Evolutionary conservation across 305 asterid genomes (phyloP), one percentile per base, ranked within the genome.

Genomic region (Rubia balearica): DNA sequence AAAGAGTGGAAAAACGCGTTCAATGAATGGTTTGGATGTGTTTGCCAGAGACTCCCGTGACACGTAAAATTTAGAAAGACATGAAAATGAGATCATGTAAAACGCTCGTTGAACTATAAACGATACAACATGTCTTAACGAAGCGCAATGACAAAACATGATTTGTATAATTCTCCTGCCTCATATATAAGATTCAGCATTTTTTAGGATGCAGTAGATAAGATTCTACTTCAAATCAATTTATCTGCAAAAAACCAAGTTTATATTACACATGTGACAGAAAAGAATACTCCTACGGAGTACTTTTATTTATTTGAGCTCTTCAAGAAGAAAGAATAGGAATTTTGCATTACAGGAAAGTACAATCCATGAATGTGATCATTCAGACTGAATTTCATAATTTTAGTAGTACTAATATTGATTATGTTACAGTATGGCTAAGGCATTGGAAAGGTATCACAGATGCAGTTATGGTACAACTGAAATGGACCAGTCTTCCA

Each of bases 361-460:
- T 57, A 57, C 16, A 21, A 8, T 22, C 16, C 12, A 45, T 63
- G 40, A 45, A 24, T 24, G 27, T 24, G 27, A 24, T 24, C 27
- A 24, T 24, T 24, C 27, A 24, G 27, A 24, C 27, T 24, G 27
- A 24, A 24, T 24, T 56, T 56, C 13, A 17, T 38, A 24, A 45
- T 55, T 6, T 0, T 6, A 6, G 8, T 11, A 24, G 27, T 24
- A 24, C 36, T 55, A 9, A 40, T 36, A 49, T 72, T 24, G 3
- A 1, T 21, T 22, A 1, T 53, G 9, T 21, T 49, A 13, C 55
- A 78, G 82, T 68, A 71, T 78, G 74, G 19, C 76, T 49, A 78
- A 74, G 53, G 51, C 76, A 42, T 33, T 78, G 75, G 82, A 78
- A 27, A 78, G 71, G 74, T 78, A 78, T 71, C 82, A 78, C 62